Evolutionary conservation across 345 rosid genomes (phyloP), one percentile per base, ranked within the genome.

Genomic region (Sonneratia caseolaris): DNA sequence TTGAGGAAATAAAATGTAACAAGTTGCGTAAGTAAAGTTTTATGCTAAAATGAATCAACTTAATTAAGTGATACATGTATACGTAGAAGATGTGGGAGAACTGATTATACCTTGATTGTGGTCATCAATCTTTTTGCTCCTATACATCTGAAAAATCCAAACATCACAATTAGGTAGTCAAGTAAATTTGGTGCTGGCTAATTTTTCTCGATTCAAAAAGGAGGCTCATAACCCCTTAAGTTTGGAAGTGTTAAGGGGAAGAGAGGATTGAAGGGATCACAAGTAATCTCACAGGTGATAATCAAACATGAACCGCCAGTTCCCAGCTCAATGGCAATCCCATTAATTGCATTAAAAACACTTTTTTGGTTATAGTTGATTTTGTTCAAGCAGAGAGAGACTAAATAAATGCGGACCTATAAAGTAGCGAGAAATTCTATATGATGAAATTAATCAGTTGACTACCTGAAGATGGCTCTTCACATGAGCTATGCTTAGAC

Each of bases 391-490:
- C 13, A 47, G 51, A 47, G 11, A 47, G 5, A 7, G 7, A 2
- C 7, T 0, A 7, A 47, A 47, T 14, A 47, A 47, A 9, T 9
- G 51, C 11, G 11, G 11, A 47, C 16, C 16, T 27, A 27, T 27
- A 47, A 47, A 47, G 51, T 47, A 8, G 51, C 13, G 11, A 47
- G 51, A 47, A 72, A 70, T 32, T 49, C 43, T n/a, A 55, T 21
- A 49, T 37, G 51, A 0, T 32, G 22, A 75, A 77, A 43, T 9
- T 62, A 47, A 70, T 61, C 22, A 8, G 36, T 68, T 49, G 59
- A 24, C 40, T 21, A 91, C 97, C 93, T 91, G 97, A 51, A 92
- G 84, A 78, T 92, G 97, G 80, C 96, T 89, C 85, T 92, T 92
- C 72, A 92, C 96, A 84, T 92, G 93, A 78, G 97, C 96, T 73